Evolutionary conservation across 2,329 filamentous ascomycete species (phyloP), one percentile per base, ranked within the genome.

Genomic region (Alternaria angustiovoidea): DNA sequence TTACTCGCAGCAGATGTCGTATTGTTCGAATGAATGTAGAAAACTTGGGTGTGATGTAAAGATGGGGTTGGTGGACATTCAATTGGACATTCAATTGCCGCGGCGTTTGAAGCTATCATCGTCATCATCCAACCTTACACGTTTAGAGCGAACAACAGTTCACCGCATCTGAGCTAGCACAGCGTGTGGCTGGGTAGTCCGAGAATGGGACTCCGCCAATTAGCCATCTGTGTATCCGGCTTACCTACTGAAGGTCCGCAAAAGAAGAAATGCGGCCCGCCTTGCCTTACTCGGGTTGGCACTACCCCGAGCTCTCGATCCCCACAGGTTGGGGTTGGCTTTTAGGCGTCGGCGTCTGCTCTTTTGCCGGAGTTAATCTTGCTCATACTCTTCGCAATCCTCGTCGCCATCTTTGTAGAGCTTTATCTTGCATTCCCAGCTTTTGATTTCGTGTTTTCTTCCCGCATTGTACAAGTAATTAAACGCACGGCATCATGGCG

Each of bases 401-500:
- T 51, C 49, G 41, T 48, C 22, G 22, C 51, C 28, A 8, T 16
- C 22, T 22, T 46, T n/a, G 26, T 18, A 56, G 47, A 47, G 42
- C 16, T 20, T 39, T 44, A 6, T 42, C 24, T 34, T 38, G 28
- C 42, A 14, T 43, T 47, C 41, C 4, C 46, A 20, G 26, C 14
- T 24, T 47, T 34, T 38, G 14, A 7, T 16, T 34, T 32, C 52
- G 11, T 38, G 20, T 39, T 41, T 43, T 38, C 24, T 26, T 36
- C 12, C 30, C 39, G 24, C n/a, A 32, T 43, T 49, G 44, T 36
- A 59, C 32, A 36, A 43, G 20, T 47, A 34, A 14, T 46, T 59
- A 47, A 41, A n/a, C 28, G 26, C 28, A 44, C 22, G 24, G 18
- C 44, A 51, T 7, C 30, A 91, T 91, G 89, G 80, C 83, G 34